phyloP scores from a whole-genome alignment of 108 stramenopile species.

The Skeletonema costatum region DNA sequence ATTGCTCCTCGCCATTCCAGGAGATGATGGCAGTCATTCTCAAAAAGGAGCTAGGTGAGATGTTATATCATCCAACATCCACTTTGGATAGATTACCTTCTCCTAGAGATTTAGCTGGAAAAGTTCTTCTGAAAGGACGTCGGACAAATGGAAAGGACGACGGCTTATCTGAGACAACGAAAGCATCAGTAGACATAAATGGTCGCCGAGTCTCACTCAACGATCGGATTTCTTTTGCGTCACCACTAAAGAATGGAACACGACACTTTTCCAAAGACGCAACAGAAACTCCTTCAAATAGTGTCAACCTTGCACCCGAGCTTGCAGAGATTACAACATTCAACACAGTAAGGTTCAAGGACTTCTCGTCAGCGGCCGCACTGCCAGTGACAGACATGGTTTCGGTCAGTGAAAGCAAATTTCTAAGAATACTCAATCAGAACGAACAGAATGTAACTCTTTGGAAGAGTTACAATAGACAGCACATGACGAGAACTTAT shows the following conservation, averaged over 20 bases:
- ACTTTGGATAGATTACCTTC: slow-evolving; percentile 57
- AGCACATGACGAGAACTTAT: slow-evolving; percentile 87
- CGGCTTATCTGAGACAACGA: slow-evolving; percentile 30
- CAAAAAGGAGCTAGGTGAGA: slow-evolving; percentile 60
- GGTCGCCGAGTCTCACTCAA: not conserved
- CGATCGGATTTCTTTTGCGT: not conserved
- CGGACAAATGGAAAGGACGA: slow-evolving; percentile 62
- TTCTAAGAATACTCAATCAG: slow-evolving; percentile 59
- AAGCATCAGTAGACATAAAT: slow-evolving; percentile 5
- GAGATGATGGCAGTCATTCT: slow-evolving; percentile 76
- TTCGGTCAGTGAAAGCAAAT: slow-evolving; percentile 72
- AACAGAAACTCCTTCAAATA: not conserved
- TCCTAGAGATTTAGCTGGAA: slow-evolving; percentile 77
- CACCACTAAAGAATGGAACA: not conserved
- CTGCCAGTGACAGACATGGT: slow-evolving; percentile 68
- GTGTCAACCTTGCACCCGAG: slow-evolving; percentile 34
- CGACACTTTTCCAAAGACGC: not conserved
- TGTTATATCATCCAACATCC: slow-evolving; percentile 68
- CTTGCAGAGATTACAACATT: slow-evolving; percentile 67
- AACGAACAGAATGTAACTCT: slow-evolving; percentile 28
- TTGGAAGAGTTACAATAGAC: slow-evolving; percentile 36
- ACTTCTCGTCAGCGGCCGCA: slow-evolving; percentile 48
- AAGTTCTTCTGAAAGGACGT: slow-evolving; percentile 86
- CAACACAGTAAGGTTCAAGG: slow-evolving; percentile 64
- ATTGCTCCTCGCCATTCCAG: slow-evolving; percentile 88